Evolutionary conservation across 176 grass and related monocot genomes (phyloP).

Genomic region (Triticum aestivum): DNA sequence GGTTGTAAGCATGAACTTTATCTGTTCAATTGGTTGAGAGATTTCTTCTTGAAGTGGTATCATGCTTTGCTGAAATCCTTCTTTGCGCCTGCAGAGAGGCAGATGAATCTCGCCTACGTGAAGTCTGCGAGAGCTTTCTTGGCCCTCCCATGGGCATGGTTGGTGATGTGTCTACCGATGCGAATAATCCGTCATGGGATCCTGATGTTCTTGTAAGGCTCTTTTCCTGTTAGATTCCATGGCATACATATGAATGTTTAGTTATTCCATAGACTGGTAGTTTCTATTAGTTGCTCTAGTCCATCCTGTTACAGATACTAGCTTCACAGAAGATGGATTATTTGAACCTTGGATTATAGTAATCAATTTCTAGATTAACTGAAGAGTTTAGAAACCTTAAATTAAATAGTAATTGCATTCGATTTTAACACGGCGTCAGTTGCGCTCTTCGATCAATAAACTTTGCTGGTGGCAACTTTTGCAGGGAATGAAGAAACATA

Average conservation of each 20-base stretch:
- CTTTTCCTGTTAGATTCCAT: not conserved
- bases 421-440: not conserved
- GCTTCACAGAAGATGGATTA: not conserved
- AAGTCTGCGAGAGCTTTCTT: constrained; percentile 92
- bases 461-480: not conserved
- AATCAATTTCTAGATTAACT: not conserved
- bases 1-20: constrained; percentile 40
- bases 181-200: constrained; percentile 65
- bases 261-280: not conserved
- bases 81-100: constrained; percentile 58
- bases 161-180: constrained; percentile 33
- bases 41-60: not conserved
- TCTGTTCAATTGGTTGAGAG: not conserved
- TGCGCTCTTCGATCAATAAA: not conserved
- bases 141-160: constrained; percentile 67
- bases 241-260: not conserved
- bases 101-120: constrained; percentile 79
- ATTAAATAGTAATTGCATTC: not conserved
- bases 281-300: not conserved
- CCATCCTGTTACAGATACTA: not conserved
- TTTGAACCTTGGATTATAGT: not conserved
- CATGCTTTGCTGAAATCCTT: not conserved
- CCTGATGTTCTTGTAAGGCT: constrained; percentile 84
- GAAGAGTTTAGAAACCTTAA: not conserved
- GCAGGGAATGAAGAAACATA: constrained; percentile 94